phyloP scores from a whole-genome alignment of 257 asterid genomes.

The Solanum lycopersicoides region DNA sequence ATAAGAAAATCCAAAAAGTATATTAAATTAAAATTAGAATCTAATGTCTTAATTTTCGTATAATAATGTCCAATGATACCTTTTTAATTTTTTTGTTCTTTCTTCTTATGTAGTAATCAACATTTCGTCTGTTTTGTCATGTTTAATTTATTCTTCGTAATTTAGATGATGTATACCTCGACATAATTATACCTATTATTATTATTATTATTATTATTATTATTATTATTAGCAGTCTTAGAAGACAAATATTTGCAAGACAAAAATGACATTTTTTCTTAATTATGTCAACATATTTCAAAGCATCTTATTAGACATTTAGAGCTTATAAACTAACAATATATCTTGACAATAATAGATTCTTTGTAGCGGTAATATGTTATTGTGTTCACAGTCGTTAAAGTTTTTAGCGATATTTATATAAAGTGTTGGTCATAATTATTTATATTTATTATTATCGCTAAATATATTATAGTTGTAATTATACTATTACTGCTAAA shows the following conservation, averaged over 20 bases:
- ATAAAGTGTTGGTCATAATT: no score
- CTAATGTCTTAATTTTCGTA: not conserved
- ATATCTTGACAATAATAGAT: no score
- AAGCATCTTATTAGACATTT: no score
- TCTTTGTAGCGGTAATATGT: no score
- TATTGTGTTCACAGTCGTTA: no score
- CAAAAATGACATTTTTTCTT: not conserved
- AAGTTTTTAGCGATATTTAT: no score
- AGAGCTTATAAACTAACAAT: no score
- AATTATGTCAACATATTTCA: no score
- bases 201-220: not conserved
- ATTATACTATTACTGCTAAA: no score
- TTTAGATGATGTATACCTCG: not conserved
- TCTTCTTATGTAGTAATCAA: not conserved
- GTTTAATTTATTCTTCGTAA: not conserved
- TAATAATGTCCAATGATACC: not conserved
- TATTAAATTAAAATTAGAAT: not conserved
- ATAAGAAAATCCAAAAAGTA: not conserved
- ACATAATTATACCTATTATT: not conserved
- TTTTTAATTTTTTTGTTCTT: not conserved
- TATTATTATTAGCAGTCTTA: not conserved
- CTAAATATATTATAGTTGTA: no score
- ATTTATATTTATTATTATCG: no score
- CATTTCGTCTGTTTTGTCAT: not conserved
- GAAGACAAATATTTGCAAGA: not conserved